phyloP scores from a whole-genome alignment of 1,284 basidiomycete species.

The Trametes hirsuta region DNA sequence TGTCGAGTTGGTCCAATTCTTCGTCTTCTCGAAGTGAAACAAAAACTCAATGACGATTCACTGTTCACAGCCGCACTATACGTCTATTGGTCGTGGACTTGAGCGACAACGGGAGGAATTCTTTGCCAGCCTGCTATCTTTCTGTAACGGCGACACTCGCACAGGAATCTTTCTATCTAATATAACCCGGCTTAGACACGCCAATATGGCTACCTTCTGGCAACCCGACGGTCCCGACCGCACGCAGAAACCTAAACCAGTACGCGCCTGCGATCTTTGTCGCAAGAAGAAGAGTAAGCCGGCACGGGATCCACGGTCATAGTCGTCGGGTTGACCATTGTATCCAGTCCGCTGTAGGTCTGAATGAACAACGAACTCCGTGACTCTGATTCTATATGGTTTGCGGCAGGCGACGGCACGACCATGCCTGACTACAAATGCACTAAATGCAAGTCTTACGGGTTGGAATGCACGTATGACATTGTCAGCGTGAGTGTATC shows the following conservation, averaged over 20 bases:
- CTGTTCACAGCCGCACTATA: no score
- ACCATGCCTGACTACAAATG: constrained; percentile 69
- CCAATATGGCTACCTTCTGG: no score
- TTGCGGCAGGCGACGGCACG: constrained; percentile 32
- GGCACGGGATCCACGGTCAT: neutral
- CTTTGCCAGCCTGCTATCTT: no score
- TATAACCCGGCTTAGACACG: no score
- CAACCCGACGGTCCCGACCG: neutral
- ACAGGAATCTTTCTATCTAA: no score
- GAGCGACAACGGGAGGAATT: no score
- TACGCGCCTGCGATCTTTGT: constrained; percentile 9
- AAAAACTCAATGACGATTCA: no score
- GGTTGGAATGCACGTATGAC: constrained; percentile 80
- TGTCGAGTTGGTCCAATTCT: no score
- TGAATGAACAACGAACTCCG: neutral
- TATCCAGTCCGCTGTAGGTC: constrained; percentile 20
- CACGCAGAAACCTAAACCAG: constrained; percentile 1
- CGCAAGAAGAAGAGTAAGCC: constrained; percentile 12
- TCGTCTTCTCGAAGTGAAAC: no score
- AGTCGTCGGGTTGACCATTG: neutral
- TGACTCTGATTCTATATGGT: neutral
- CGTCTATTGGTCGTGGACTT: no score
- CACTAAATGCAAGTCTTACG: constrained; percentile 77
- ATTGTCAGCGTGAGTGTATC: constrained; percentile 59
- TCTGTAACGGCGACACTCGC: no score